Evolutionary conservation across 2,329 filamentous ascomycete species (phyloP), one percentile per base, ranked within the genome.

Genomic region (Blastomyces gilchristii): DNA sequence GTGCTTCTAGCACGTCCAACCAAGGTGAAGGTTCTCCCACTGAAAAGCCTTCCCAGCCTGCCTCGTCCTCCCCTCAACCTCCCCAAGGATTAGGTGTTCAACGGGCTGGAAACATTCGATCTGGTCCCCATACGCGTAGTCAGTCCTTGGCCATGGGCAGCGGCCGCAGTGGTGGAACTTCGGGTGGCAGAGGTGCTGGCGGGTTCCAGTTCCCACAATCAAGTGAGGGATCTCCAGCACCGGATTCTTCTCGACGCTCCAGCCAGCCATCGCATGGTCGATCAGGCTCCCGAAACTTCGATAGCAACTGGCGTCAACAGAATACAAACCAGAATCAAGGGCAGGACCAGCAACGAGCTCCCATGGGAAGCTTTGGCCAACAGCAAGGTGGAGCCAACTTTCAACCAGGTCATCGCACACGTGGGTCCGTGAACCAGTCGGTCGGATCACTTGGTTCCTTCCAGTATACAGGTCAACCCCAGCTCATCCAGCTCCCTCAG

Each of bases 221-320:
- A 59, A 80, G 78, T 22, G 80, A 80, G 66, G 81, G 88, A 63
- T 74, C 78, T 56, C 80, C 79, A 68, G 75, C 77, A 43, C 58
- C 63, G 73, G 71, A 63, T 74, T 71, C 64, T 65, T 76, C 79
- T 66, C 58, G 66, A 37, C 65, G 66, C 14, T 8, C 41, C 25
- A 65, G 66, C 28, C 83, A 85, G 68, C 70, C 76, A 52, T 88
- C 90, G 63, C 94, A 99, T 74, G 87, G 85, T 67, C 86, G 94
- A 66, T 88, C 87, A 41, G 85, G 85, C 12, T 99, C 94, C 31
- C 87, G 94, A 67, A 99, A 97, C 78, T 97, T 97, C 72, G 94
- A 99, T 69, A 87, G 92, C 71, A 99, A 99, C 78, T 99, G 94
- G 94, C 89, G 94, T 71, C 95, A 91, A 71, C 92, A 89, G 69